Percentiles rank a stretch among this genome's conserved stretches.
phyloP scores from a whole-genome alignment of 208 protist species.

The Crithidia expoeki region DNA sequence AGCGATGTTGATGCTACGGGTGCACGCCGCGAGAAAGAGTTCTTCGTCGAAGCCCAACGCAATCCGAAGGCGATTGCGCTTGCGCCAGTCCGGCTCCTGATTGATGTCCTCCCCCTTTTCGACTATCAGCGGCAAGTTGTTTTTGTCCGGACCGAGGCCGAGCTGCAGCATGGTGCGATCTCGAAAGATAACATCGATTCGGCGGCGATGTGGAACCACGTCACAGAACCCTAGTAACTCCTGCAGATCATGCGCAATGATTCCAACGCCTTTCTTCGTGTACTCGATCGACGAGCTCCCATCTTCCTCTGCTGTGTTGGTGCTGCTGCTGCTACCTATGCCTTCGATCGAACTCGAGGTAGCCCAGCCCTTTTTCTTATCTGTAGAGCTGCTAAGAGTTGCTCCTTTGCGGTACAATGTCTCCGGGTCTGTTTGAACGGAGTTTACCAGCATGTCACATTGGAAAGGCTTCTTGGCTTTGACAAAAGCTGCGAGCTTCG shows the following conservation, averaged over 20 bases:
- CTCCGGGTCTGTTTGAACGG: constrained; percentile 52
- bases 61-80: constrained; percentile 80
- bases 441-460: constrained; percentile 89
- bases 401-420: neutral
- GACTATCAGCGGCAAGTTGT: constrained; percentile 24
- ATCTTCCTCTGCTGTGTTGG: neutral
- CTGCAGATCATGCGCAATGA: constrained; percentile 67
- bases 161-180: constrained; percentile 69
- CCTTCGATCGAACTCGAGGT: neutral
- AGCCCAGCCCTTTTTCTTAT: neutral
- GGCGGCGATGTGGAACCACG: constrained; percentile 48
- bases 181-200: constrained; percentile 74
- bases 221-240: constrained; percentile 58
- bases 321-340: neutral
- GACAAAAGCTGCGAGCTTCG: constrained; percentile 79
- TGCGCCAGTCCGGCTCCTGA: constrained; percentile 63
- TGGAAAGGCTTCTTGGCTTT: constrained; percentile 68
- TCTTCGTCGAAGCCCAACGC: constrained; percentile 88
- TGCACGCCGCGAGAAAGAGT: constrained; percentile 60
- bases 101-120: constrained; percentile 30
- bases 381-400: neutral
- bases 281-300: neutral
- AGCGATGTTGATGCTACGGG: constrained; percentile 54
- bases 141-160: constrained; percentile 63
- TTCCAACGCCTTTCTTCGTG: constrained; percentile 26